phyloP scores from a whole-genome alignment of 2,329 filamentous ascomycete genomes.

The Xylariales sp. region DNA sequence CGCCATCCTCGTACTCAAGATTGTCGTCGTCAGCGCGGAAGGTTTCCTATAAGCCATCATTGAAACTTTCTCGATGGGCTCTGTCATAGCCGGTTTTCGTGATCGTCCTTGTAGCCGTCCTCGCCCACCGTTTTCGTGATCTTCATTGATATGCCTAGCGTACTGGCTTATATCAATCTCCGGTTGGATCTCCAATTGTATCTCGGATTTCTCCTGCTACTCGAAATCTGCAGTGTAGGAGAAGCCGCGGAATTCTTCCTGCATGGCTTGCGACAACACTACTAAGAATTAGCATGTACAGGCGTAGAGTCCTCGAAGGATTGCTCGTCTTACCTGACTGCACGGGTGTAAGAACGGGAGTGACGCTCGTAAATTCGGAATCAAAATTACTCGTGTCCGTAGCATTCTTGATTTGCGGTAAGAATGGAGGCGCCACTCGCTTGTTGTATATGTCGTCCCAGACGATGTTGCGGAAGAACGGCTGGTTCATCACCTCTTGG shows the following conservation, averaged over 20 bases:
- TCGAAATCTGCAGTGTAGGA: constrained; percentile 94
- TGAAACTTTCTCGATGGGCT: too few relatives aligned
- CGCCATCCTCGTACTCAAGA: too few relatives aligned
- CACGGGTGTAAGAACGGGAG: constrained; percentile 92
- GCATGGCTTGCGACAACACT: constrained; percentile 98
- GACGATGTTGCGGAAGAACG: constrained; percentile 96
- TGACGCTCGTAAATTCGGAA: constrained; percentile 96
- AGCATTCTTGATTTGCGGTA: constrained; percentile 82
- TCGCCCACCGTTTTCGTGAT: too few relatives aligned
- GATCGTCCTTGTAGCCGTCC: too few relatives aligned
- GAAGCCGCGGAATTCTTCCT: constrained; percentile 98
- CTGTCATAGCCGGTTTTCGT: too few relatives aligned
- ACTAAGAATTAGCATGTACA: constrained; percentile 4
- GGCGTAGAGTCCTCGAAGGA: not conserved
- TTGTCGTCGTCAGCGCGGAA: too few relatives aligned
- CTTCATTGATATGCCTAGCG: too few relatives aligned
- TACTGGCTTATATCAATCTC: too few relatives aligned
- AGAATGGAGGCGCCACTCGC: constrained; percentile 80
- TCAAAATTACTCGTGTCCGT: constrained; percentile 99
- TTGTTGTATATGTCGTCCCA: constrained; percentile 99
- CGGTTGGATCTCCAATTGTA: not conserved
- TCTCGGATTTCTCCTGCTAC: too few relatives aligned
- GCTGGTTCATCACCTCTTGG: constrained; percentile 97
- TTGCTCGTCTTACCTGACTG: constrained; percentile 75
- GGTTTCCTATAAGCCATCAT: too few relatives aligned